A percentile compares a stretch with the other conserved stretches of the same genome.
phyloP scores from a whole-genome alignment of 345 rosid species.

The Populus ilicifolia region DNA sequence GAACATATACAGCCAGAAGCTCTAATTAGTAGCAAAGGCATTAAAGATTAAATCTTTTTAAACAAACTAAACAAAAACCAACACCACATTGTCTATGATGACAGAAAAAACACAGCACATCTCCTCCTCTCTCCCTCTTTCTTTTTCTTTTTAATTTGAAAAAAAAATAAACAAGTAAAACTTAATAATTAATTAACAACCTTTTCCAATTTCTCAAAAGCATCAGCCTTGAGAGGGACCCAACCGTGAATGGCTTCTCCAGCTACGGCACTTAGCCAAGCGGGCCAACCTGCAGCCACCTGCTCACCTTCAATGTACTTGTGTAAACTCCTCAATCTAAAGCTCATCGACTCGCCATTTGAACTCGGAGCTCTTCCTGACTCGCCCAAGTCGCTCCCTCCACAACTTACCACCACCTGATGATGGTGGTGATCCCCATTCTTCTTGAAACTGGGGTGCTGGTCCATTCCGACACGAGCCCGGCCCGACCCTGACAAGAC shows the following conservation, averaged over 20 bases:
- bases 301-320: conserved; percentile 84
- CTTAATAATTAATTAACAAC: conserved; percentile 21
- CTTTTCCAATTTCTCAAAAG: conserved; percentile 90
- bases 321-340: conserved; percentile 63
- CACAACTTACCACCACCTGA: conserved; percentile 27
- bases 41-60: not conserved
- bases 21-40: too few relatives aligned
- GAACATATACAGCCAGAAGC: too few relatives aligned
- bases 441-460: conserved; percentile 15
- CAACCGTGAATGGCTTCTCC: conserved; percentile 96
- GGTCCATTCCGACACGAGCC: conserved; percentile 26
- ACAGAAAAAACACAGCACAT: not conserved
- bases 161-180: not conserved
- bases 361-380: conserved; percentile 60
- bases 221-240: conserved; percentile 82
- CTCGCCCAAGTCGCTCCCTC: conserved; percentile 66
- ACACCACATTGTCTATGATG: not conserved
- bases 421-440: conserved; percentile 15
- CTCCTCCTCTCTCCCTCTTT: not conserved
- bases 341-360: conserved; percentile 72
- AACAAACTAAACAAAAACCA: not conserved
- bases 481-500: conserved; percentile 44
- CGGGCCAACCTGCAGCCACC: conserved; percentile 99
- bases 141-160: not conserved
- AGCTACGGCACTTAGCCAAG: conserved; percentile 93